phyloP scores from a whole-genome alignment of 2,329 filamentous ascomycete species.

The Claviceps pazoutovae region DNA sequence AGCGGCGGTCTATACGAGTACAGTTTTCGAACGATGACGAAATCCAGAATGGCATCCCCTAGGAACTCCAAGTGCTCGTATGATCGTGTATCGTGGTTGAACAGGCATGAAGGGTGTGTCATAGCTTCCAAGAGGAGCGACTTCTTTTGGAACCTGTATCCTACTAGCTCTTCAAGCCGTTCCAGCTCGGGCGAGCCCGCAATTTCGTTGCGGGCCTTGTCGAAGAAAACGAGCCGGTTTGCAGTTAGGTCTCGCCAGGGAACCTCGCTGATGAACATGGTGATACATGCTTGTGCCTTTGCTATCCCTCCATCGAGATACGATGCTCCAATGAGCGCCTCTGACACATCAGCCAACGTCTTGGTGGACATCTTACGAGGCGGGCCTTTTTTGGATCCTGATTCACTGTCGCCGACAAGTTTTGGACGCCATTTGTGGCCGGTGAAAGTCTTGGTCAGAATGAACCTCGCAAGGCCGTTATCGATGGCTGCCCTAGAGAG shows the following conservation, averaged over 20 bases:
- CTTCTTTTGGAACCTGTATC: slow-evolving; percentile 57
- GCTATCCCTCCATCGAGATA: slow-evolving; percentile 53
- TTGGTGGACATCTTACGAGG: slow-evolving; percentile 51
- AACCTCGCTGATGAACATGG: slow-evolving; percentile 48
- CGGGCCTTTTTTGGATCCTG: slow-evolving; percentile 2
- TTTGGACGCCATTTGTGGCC: slow-evolving; percentile 60
- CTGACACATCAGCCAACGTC: slow-evolving; percentile 73
- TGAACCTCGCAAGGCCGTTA: slow-evolving; percentile 55
- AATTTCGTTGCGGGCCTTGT: slow-evolving; percentile 21
- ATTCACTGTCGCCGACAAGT: slow-evolving; percentile 20
- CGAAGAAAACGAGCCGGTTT: slow-evolving; percentile 30
- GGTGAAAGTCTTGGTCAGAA: slow-evolving; percentile 55
- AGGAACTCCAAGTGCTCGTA: slow-evolving; percentile 75
- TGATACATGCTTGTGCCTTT: slow-evolving; percentile 50
- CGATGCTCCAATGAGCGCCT: slow-evolving; percentile 67
- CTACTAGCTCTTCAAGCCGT: slow-evolving; percentile 51
- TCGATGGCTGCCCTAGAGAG: slow-evolving; percentile 51
- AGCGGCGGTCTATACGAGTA: slow-evolving; percentile 32
- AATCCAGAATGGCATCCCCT: slow-evolving; percentile 74
- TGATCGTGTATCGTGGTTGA: slow-evolving; percentile 24
- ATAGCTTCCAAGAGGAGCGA: slow-evolving; percentile 62
- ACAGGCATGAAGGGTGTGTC: slow-evolving; percentile 55
- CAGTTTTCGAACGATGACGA: slow-evolving; percentile 53
- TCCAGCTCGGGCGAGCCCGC: slow-evolving; percentile 26
- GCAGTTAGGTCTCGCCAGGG: slow-evolving; percentile 35